These are phyloP conservation scores for Ophiostoma triangulosporum DNA, from an alignment of 2,329 filamentous ascomycete species.

Conservation along the genomic window DNA sequence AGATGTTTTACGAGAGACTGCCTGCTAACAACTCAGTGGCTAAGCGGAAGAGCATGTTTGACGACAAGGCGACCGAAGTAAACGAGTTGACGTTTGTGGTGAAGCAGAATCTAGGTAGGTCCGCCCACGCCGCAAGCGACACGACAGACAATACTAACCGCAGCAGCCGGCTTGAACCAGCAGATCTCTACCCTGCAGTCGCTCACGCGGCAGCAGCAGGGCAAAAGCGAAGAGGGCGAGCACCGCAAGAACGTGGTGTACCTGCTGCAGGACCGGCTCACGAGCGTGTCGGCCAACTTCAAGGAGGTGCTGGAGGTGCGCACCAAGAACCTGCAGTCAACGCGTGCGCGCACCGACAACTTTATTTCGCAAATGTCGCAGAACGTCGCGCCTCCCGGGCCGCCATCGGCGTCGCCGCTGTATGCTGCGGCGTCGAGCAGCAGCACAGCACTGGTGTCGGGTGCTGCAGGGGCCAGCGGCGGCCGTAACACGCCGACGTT, in stretches of 20 bases:
- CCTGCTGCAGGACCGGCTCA: conserved; percentile 78
- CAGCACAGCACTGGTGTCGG: background rate
- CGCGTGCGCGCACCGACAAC: conserved; percentile 82
- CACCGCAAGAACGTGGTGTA: conserved; percentile 97
- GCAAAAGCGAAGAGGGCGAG: conserved; percentile 64
- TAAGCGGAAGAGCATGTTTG: conserved; percentile 92
- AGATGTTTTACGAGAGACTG: background rate
- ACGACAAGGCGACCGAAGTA: conserved; percentile 92
- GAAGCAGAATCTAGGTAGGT: conserved; percentile 14
- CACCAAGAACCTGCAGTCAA: conserved; percentile 96
- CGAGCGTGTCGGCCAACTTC: conserved; percentile 88
- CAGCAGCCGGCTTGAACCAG: conserved; percentile 48
- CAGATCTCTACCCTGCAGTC: conserved; percentile 75
- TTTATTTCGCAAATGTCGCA: conserved; percentile 85
- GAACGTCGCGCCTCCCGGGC: conserved; percentile 34
- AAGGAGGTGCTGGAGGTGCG: conserved; percentile 93
- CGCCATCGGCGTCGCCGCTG: conserved; percentile 62
- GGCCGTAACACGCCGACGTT: conserved; percentile 13
- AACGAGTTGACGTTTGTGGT: conserved; percentile 83
- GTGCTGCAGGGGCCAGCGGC: background rate
- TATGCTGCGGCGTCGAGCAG: conserved; percentile 53
- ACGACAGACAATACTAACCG: background rate
- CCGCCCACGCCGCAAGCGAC: background rate
- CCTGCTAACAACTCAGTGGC: conserved; percentile 38
- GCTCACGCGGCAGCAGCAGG: conserved; percentile 64